Conservation (phyloP, 768 basidiomycete species). For the Cantharellus cinnabarinus region DNA sequence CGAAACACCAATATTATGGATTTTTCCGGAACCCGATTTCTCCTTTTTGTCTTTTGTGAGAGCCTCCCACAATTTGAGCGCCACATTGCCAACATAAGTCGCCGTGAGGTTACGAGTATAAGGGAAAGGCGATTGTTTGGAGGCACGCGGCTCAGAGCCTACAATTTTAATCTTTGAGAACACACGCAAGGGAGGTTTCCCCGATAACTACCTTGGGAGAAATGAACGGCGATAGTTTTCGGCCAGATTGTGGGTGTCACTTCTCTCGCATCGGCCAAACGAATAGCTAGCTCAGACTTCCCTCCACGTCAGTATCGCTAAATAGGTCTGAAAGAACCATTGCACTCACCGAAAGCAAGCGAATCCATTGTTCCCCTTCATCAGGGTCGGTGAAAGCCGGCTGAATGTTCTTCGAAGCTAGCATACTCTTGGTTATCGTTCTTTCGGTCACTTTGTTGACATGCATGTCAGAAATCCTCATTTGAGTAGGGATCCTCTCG, state of each 20-base stretch:
- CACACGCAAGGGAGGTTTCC: neutral
- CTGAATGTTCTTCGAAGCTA: conserved; percentile 86
- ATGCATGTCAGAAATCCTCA: neutral
- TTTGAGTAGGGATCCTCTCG: neutral
- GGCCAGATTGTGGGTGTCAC: conserved; percentile 68
- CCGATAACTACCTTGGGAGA: conserved; percentile 36
- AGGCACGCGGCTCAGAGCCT: conserved; percentile 49
- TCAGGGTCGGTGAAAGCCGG: conserved; percentile 49
- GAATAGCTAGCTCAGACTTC: conserved; percentile 52
- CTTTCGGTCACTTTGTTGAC: conserved; percentile 58
- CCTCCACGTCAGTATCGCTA: conserved; percentile 12
- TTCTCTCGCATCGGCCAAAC: conserved; percentile 66
- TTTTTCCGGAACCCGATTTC: conserved; percentile 24
- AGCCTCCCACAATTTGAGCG: conserved; percentile 72
- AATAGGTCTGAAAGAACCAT: neutral
- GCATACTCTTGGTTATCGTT: conserved; percentile 71
- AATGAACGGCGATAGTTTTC: conserved; percentile 66
- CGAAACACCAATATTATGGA: conserved; percentile 50
- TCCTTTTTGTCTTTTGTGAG: conserved; percentile 34
- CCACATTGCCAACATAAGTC: conserved; percentile 54
- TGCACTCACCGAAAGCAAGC: conserved; percentile 39
- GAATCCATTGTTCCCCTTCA: conserved; percentile 79
- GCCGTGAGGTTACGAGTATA: conserved; percentile 55
- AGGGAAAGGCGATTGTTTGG: conserved; percentile 77
- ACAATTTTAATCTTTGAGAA: neutral